Conservation (phyloP, 306 rosid species). For the Comarum palustre region DNA sequence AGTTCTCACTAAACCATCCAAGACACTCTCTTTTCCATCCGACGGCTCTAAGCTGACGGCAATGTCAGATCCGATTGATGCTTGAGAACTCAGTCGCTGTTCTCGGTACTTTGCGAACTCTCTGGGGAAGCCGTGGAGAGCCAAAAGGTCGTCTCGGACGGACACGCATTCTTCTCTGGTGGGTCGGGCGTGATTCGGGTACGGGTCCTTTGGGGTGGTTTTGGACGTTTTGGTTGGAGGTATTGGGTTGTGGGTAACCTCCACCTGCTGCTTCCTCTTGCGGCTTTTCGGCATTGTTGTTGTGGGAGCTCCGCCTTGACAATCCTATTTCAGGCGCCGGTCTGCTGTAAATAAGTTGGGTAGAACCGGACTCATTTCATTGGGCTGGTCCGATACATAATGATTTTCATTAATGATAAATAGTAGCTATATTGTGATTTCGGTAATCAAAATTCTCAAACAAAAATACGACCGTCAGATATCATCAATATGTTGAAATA, state of each 20-base stretch:
- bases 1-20: conserved; percentile 79
- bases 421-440: too few relatives aligned
- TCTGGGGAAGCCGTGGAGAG: conserved; percentile 63
- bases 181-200: conserved; percentile 55
- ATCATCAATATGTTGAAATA: too few relatives aligned
- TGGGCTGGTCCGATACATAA: not conserved
- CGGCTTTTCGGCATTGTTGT: conserved; percentile 36
- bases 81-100: conserved; percentile 8
- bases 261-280: conserved; percentile 43
- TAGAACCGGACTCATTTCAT: not conserved
- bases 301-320: not conserved
- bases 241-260: conserved; percentile 10
- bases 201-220: conserved; percentile 38
- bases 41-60: conserved; percentile 8
- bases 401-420: too few relatives aligned
- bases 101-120: conserved; percentile 74
- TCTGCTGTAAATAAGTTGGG: not conserved
- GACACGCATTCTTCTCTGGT: conserved; percentile 49
- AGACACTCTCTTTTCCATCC: conserved; percentile 47
- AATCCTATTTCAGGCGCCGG: not conserved
- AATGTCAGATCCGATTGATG: not conserved
- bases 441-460: too few relatives aligned
- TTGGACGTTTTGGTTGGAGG: conserved; percentile 21
- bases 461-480: too few relatives aligned
- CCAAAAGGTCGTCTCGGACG: conserved; percentile 65